Percentiles rank a stretch among this genome's conserved stretches.
phyloP scores from a whole-genome alignment of 2,329 filamentous ascomycete species.

The Balansia obtecta region DNA sequence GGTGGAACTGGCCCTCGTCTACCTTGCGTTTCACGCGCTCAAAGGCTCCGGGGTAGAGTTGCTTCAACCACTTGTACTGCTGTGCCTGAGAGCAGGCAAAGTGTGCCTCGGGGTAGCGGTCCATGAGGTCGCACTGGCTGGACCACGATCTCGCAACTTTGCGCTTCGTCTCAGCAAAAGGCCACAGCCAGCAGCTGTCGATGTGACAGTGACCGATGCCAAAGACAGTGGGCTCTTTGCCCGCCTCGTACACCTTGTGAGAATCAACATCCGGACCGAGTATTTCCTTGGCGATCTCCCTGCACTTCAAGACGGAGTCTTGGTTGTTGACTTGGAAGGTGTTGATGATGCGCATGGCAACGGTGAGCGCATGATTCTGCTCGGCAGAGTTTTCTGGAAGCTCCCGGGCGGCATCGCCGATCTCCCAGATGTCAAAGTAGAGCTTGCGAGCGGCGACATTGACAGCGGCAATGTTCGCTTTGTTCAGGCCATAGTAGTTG shows the following conservation, averaged over 20 bases:
- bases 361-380: conserved; percentile 70
- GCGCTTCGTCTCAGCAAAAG: conserved; percentile 92
- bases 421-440: conserved; percentile 91
- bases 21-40: conserved; percentile 87
- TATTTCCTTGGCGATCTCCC: conserved; percentile 74
- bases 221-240: conserved; percentile 64
- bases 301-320: conserved; percentile 64
- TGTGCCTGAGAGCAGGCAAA: conserved; percentile 92
- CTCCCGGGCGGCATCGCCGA: conserved; percentile 82
- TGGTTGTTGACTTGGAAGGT: conserved; percentile 71
- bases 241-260: conserved; percentile 68
- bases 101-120: conserved; percentile 83
- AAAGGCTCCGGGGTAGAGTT: conserved; percentile 77
- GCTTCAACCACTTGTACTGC: conserved; percentile 95
- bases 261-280: conserved; percentile 73
- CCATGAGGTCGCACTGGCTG: conserved; percentile 90
- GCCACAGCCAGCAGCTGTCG: conserved; percentile 97
- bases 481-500: conserved; percentile 61
- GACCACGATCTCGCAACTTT: conserved; percentile 95
- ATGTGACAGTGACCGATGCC: conserved; percentile 96
- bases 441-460: conserved; percentile 76
- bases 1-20: conserved; percentile 81
- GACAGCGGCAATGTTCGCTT: conserved; percentile 78
- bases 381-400: conserved; percentile 84
- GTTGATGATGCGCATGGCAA: conserved; percentile 83